Percentiles rank a stretch among this genome's conserved stretches.
Conservation (phyloP, 768 basidiomycete genomes). For the Strobilomyces dryophilus region DNA sequence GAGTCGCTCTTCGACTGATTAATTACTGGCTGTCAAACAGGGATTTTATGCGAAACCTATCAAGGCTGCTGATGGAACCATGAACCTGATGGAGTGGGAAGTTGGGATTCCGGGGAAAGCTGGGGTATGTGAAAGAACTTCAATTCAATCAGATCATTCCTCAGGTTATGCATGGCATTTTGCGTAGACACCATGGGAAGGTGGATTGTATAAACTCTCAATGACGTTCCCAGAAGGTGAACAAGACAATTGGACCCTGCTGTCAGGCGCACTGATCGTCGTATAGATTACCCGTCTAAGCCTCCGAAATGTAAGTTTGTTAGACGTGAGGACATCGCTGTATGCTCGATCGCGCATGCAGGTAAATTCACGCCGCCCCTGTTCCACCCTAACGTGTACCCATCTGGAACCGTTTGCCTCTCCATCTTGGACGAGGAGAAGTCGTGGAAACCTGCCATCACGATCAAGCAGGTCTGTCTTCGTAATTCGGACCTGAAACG, state of each 20-base stretch:
- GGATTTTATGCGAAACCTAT: constrained; percentile 95
- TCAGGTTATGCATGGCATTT: constrained; percentile 12
- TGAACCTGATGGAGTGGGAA: constrained; percentile 98
- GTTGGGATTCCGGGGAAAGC: constrained; percentile 96
- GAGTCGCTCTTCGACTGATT: not conserved
- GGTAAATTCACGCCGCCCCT: constrained; percentile 96
- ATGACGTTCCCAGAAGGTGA: constrained; percentile 97
- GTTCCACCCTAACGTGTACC: constrained; percentile 98
- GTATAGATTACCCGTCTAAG: constrained; percentile 87
- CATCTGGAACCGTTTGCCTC: constrained; percentile 96
- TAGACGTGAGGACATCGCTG: not conserved
- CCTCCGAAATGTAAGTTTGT: constrained; percentile 79
- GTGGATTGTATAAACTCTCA: constrained; percentile 87
- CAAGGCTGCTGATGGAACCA: constrained; percentile 86
- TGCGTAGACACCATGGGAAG: constrained; percentile 90
- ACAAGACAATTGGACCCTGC: constrained; percentile 1
- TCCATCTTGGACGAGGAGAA: constrained; percentile 99
- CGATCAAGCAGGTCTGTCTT: constrained; percentile 85
- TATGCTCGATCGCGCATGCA: constrained; percentile 30
- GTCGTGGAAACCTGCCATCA: constrained; percentile 98
- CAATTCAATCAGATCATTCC: constrained; percentile 6
- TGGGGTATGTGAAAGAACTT: constrained; percentile 52
- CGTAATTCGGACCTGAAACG: not conserved
- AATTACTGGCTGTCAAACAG: constrained; percentile 39
- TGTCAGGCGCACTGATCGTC: constrained; percentile 4